A percentile compares a stretch with the other conserved stretches of the same genome.
These are phyloP conservation scores for Penicillium mononematosum DNA, from an alignment of 495 filamentous ascomycete species.

Conservation along the genomic window DNA sequence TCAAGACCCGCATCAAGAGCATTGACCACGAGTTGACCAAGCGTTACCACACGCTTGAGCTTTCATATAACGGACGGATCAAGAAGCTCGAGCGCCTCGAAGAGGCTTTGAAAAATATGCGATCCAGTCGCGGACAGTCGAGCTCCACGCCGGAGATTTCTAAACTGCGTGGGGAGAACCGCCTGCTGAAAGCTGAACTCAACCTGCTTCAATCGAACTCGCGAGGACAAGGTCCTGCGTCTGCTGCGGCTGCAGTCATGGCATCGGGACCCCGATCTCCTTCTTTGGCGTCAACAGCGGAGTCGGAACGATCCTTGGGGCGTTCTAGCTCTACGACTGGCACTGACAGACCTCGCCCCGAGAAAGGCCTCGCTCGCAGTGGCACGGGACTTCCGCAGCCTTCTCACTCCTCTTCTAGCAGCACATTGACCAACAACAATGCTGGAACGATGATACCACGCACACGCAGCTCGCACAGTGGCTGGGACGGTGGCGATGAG, in stretches of 20 bases:
- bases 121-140: conserved; percentile 44
- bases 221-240: conserved; percentile 32
- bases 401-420: conserved; percentile 34
- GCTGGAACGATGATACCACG: conserved; percentile 35
- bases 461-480: conserved; percentile 28
- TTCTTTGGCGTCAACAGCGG: conserved; percentile 21
- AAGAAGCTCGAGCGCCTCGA: conserved; percentile 90
- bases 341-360: conserved; percentile 26
- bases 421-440: conserved; percentile 35
- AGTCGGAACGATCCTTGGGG: conserved; percentile 43
- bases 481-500: conserved; percentile 50
- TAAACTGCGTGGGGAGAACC: conserved; percentile 75
- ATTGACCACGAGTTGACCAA: conserved; percentile 86
- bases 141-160: conserved; percentile 58
- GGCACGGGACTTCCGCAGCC: conserved; percentile 41
- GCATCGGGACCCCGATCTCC: conserved; percentile 31
- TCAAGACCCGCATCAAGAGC: conserved; percentile 74
- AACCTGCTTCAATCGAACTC: conserved; percentile 62
- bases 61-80: conserved; percentile 70
- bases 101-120: conserved; percentile 58
- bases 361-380: conserved; percentile 32
- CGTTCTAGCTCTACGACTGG: conserved; percentile 48
- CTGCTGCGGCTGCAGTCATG: conserved; percentile 27
- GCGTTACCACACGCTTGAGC: conserved; percentile 85
- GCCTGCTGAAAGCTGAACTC: conserved; percentile 79